These are phyloP conservation scores for Perkinsus chesapeaki DNA, from an alignment of 169 alveolate genomes.

Conservation along the genomic window DNA sequence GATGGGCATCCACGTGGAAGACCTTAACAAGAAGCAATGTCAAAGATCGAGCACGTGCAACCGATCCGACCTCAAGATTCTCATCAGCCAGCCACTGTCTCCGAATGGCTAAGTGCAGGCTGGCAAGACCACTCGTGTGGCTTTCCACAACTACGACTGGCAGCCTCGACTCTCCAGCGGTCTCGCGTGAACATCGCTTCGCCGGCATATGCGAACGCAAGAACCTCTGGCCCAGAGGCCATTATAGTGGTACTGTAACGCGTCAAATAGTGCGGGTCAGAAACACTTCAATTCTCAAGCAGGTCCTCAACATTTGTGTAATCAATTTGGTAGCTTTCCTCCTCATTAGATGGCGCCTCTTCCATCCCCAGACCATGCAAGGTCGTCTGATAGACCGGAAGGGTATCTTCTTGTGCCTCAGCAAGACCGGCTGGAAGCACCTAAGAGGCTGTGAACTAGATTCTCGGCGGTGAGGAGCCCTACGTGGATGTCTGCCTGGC, in stretches of 20 bases:
- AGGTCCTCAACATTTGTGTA: background rate
- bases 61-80: background rate
- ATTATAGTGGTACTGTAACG: too few species aligned
- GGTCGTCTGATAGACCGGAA: background rate
- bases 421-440: background rate
- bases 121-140: background rate
- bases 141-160: background rate
- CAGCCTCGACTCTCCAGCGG: background rate
- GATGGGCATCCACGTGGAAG: background rate
- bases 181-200: background rate
- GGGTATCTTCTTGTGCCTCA: background rate
- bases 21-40: background rate
- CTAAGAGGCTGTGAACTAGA: background rate
- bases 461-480: background rate
- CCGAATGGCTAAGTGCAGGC: background rate
- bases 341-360: background rate
- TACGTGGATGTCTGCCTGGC: background rate
- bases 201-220: background rate
- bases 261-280: background rate
- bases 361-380: background rate
- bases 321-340: background rate
- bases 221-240: too few species aligned
- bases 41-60: background rate
- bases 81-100: background rate
- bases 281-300: background rate